Percentiles rank a stretch among this genome's conserved stretches.
Conservation (phyloP, 2,329 filamentous ascomycete species). For the Aphanocladium album region DNA sequence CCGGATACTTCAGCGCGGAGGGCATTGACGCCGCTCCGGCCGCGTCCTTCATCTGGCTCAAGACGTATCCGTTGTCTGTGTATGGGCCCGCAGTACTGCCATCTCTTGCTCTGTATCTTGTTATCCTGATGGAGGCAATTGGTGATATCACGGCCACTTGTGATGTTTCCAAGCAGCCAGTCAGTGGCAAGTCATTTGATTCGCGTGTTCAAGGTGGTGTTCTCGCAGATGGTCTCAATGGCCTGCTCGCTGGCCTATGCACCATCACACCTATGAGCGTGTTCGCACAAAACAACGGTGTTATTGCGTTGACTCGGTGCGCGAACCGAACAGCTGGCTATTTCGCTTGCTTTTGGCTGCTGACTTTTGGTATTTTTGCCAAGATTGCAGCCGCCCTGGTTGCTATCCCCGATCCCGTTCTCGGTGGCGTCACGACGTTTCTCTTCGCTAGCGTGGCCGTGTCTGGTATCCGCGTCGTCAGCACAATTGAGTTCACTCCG, state of each 20-base stretch:
- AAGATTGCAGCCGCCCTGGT: constrained; percentile 78
- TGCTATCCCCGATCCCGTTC: constrained; percentile 62
- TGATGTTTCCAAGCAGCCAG: constrained; percentile 71
- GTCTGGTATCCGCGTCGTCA: constrained; percentile 70
- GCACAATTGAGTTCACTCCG: constrained; percentile 66
- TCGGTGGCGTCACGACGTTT: constrained; percentile 74
- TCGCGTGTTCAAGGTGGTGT: constrained; percentile 74
- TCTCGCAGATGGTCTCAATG: constrained; percentile 71
- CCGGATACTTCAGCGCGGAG: constrained; percentile 69
- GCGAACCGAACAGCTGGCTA: constrained; percentile 78
- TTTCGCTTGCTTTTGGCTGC: constrained; percentile 68
- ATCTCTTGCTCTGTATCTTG: constrained; percentile 63
- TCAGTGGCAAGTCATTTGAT: constrained; percentile 67
- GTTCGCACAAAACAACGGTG: constrained; percentile 81
- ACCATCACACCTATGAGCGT: constrained; percentile 76
- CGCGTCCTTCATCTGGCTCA: constrained; percentile 72
- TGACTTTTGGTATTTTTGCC: constrained; percentile 76
- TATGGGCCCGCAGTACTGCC: constrained; percentile 72
- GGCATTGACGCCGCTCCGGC: constrained; percentile 66
- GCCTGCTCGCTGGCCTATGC: constrained; percentile 67
- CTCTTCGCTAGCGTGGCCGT: constrained; percentile 72
- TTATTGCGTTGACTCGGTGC: constrained; percentile 75
- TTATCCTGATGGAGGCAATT: constrained; percentile 73
- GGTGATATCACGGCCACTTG: constrained; percentile 77
- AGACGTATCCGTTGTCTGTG: constrained; percentile 68